Conservation (phyloP, 2,329 filamentous ascomycete genomes). For the Exophiala sp. region DNA sequence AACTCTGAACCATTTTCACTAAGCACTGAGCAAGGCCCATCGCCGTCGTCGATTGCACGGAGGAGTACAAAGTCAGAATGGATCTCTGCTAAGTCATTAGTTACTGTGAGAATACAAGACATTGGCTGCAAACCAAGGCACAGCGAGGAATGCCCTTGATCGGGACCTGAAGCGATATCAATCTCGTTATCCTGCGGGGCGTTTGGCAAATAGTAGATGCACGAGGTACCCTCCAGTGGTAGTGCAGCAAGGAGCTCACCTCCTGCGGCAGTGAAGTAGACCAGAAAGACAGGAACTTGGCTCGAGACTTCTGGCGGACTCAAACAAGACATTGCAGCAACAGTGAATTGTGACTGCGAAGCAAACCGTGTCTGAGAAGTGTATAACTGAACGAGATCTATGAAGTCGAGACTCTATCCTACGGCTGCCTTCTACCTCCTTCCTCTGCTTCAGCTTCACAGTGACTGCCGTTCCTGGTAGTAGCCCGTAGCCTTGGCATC, state of each 20-base stretch:
- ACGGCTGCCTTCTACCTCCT: no score
- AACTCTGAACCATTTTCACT: conserved; percentile 2
- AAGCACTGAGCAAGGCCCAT: conserved; percentile 5
- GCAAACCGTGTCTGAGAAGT: neutral
- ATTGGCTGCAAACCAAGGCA: conserved; percentile 12
- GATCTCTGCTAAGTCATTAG: conserved; percentile 11
- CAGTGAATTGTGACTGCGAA: neutral
- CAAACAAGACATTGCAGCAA: neutral
- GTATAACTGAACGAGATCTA: no score
- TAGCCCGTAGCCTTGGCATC: neutral
- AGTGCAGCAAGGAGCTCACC: neutral
- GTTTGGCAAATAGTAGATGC: conserved; percentile 7
- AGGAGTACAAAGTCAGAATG: conserved; percentile 11
- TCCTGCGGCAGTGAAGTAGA: conserved; percentile 3
- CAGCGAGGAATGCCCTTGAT: conserved; percentile 11
- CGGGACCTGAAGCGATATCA: neutral
- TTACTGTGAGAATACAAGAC: neutral
- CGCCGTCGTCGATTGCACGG: conserved; percentile 6
- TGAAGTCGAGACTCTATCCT: no score
- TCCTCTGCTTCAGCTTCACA: no score
- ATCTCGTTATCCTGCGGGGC: neutral
- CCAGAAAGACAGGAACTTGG: conserved; percentile 8
- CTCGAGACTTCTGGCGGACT: neutral
- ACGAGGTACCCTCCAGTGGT: neutral
- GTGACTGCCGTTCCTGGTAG: no score